Conservation (phyloP, 345 rosid species). For the Pseudoturritis turrita region DNA sequence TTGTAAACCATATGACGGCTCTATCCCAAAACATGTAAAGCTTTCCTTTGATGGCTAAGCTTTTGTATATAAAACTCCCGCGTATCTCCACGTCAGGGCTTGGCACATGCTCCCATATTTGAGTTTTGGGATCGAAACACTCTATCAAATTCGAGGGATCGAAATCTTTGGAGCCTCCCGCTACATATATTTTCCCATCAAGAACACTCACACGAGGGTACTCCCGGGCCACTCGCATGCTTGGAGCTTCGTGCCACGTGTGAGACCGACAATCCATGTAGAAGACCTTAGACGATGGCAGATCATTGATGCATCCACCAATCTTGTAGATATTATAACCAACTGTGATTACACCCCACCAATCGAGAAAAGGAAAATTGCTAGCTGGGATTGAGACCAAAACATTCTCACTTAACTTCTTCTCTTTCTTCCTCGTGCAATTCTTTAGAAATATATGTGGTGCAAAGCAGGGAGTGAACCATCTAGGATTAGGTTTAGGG, state of each 20-base stretch:
- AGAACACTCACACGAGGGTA: conserved; percentile 45
- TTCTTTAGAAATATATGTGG: no score
- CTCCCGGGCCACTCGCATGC: conserved; percentile 43
- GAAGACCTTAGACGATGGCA: conserved; percentile 46
- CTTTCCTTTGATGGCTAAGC: background rate
- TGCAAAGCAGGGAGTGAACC: conserved; percentile 36
- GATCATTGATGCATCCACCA: conserved; percentile 47
- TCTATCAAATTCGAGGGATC: conserved; percentile 56
- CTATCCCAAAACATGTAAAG: background rate
- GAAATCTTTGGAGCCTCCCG: conserved; percentile 50
- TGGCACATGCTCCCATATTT: conserved; percentile 22
- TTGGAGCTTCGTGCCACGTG: conserved; percentile 46
- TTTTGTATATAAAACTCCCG: background rate
- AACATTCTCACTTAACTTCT: background rate
- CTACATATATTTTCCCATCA: conserved; percentile 46
- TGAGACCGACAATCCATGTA: conserved; percentile 59
- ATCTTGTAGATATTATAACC: conserved; percentile 43
- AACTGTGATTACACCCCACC: no score
- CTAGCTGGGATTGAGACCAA: no score
- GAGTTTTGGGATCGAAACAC: conserved; percentile 37
- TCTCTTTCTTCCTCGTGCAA: no score
- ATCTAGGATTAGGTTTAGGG: background rate
- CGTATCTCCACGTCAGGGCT: background rate
- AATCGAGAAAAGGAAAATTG: no score
- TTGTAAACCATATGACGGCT: no score